Conservation (phyloP, 805 yeast species). For the Kockiozyma suomiensis region DNA sequence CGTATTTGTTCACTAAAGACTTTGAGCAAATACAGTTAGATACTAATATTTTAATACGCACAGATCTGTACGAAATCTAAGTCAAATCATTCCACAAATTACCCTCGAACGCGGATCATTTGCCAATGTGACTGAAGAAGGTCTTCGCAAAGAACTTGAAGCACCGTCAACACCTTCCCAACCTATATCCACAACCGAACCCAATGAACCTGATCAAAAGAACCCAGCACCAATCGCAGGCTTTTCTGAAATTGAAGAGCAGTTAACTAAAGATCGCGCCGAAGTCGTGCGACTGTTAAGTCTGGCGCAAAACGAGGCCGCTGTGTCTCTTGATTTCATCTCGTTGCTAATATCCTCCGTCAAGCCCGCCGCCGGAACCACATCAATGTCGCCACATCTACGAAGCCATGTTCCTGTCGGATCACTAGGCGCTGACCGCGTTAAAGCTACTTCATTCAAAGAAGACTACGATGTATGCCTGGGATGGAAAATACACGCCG, state of each 20-base stretch:
- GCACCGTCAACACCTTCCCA: conserved; percentile 19
- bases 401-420: conserved; percentile 75
- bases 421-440: conserved; percentile 53
- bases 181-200: not conserved
- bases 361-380: conserved; percentile 81
- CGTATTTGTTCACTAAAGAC: not conserved
- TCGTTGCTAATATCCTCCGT: conserved; percentile 77
- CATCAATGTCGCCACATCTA: conserved; percentile 85
- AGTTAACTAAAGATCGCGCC: conserved; percentile 37
- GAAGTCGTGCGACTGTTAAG: conserved; percentile 35
- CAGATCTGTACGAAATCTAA: conserved; percentile 31
- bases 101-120: conserved; percentile 64
- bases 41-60: not conserved
- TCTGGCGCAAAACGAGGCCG: conserved; percentile 83
- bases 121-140: conserved; percentile 58
- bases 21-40: not conserved
- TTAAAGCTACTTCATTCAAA: conserved; percentile 30
- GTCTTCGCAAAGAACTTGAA: conserved; percentile 51
- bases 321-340: conserved; percentile 82
- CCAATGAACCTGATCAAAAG: not conserved
- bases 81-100: conserved; percentile 57
- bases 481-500: conserved; percentile 84
- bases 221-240: not conserved
- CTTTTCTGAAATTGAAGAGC: not conserved
- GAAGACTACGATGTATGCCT: conserved; percentile 52